Percentiles rank a stretch among this genome's conserved stretches.
Conservation (phyloP, 345 rosid species). For the Gossypium rotundifolium region DNA sequence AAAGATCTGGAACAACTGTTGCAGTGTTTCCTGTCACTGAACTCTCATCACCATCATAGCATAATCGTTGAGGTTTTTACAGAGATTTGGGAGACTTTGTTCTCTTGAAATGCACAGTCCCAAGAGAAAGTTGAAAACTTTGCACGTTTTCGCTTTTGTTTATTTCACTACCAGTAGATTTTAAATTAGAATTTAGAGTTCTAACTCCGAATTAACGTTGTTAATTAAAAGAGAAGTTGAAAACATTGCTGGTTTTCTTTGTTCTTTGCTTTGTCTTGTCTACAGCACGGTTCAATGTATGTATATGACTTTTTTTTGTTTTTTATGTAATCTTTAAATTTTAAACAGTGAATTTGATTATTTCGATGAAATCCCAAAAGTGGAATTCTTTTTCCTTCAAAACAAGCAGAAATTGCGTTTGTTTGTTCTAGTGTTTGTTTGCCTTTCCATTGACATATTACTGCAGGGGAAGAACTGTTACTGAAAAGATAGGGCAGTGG, state of each 20-base stretch:
- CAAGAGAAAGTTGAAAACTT: neutral
- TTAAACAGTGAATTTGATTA: constrained; percentile 4
- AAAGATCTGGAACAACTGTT: constrained; percentile 58
- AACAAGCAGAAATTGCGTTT: neutral
- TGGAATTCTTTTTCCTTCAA: neutral
- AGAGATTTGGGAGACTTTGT: constrained; percentile 60
- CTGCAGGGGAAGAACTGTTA: neutral
- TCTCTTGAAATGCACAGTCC: constrained; percentile 24
- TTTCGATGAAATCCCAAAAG: constrained; percentile 5
- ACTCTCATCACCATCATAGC: constrained; percentile 58
- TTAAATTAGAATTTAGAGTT: neutral
- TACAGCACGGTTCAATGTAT: neutral
- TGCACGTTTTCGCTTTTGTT: neutral
- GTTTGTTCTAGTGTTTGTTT: constrained; percentile 7
- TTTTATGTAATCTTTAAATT: neutral
- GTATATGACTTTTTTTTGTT: neutral
- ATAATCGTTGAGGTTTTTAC: constrained; percentile 60
- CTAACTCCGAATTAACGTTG: neutral
- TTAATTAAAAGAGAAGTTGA: neutral
- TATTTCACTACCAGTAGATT: neutral
- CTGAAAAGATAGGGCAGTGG: neutral
- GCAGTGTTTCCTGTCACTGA: constrained; percentile 64
- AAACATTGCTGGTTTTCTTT: too few relatives aligned
- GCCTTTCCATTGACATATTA: neutral
- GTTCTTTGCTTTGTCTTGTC: neutral